Percentiles rank a stretch among this genome's conserved stretches.
Evolutionary conservation across 208 protist species (phyloP).

Genomic region (Trypanosoma boissoni): DNA sequence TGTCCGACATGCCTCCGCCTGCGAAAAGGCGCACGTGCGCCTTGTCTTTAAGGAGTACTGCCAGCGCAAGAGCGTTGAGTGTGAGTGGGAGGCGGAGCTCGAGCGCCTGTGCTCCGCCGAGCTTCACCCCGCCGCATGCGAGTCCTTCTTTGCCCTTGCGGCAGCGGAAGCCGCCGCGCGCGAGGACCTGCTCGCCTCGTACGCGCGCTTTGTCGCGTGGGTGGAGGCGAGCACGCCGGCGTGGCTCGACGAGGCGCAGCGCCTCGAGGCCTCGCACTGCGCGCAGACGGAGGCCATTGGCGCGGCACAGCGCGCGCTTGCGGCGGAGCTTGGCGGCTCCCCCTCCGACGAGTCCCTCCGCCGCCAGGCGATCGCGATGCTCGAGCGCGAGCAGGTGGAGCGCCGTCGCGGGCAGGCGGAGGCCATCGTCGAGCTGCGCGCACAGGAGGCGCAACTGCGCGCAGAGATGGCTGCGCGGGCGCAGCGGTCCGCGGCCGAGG

Average conservation of each 20-base stretch:
- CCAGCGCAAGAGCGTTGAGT: conserved; percentile 60
- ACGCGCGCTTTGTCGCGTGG: conserved; percentile 59
- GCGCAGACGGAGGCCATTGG: conserved; percentile 44
- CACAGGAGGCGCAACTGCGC: conserved; percentile 21
- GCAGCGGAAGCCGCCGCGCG: conserved; percentile 32
- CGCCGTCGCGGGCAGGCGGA: conserved; percentile 22
- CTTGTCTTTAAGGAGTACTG: conserved; percentile 81
- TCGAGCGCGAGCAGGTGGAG: conserved; percentile 58
- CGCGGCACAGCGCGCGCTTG: conserved; percentile 55
- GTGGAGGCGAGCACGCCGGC: conserved; percentile 47
- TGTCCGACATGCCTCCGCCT: background rate
- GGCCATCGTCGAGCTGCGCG: conserved; percentile 24
- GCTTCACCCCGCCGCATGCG: conserved; percentile 39
- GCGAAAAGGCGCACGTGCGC: conserved; percentile 46
- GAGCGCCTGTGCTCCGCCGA: conserved; percentile 30
- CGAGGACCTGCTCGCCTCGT: conserved; percentile 24
- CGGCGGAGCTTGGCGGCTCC: conserved; percentile 33
- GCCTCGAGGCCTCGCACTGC: conserved; percentile 29
- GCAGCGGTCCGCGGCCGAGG: conserved; percentile 12
- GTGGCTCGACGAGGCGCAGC: conserved; percentile 50
- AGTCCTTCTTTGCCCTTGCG: conserved; percentile 25
- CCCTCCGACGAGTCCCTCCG: conserved; percentile 30
- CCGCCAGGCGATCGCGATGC: conserved; percentile 66
- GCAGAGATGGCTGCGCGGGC: conserved; percentile 14
- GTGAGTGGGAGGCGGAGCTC: conserved; percentile 28